Evolutionary conservation across 257 asterid genomes (phyloP).

Genomic region (Linaria vulgaris): DNA sequence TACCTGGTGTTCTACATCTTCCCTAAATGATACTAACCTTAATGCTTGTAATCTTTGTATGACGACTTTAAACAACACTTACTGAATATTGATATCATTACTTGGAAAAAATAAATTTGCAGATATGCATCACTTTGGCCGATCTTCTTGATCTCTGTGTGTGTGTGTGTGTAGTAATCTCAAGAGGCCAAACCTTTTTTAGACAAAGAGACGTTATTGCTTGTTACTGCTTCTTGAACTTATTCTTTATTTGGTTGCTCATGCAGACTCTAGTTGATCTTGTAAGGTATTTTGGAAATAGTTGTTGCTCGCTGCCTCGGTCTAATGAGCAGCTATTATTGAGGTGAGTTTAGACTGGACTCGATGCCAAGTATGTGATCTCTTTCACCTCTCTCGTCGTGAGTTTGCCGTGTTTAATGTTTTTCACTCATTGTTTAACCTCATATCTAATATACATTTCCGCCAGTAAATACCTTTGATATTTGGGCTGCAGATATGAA

Average conservation of each 20-base stretch:
- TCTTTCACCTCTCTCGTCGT: not conserved
- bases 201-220: slow-evolving; percentile 9
- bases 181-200: too few relatives aligned
- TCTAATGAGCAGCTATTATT: slow-evolving; percentile 62
- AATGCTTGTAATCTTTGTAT: too few relatives aligned
- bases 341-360: slow-evolving; percentile 49
- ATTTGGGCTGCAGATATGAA: slow-evolving; percentile 54
- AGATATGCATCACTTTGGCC: too few relatives aligned
- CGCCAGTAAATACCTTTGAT: not conserved
- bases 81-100: too few relatives aligned
- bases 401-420: slow-evolving; percentile 8
- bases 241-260: slow-evolving; percentile 15
- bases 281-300: slow-evolving; percentile 49
- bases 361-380: slow-evolving; percentile 4
- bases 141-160: too few relatives aligned
- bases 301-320: slow-evolving; percentile 62
- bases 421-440: not conserved
- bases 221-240: slow-evolving; percentile 1
- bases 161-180: too few relatives aligned
- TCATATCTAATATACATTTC: not conserved
- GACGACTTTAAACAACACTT: too few relatives aligned
- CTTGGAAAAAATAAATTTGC: too few relatives aligned
- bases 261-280: slow-evolving; percentile 75
- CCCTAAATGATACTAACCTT: too few relatives aligned
- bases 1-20: too few relatives aligned